Evolutionary conservation across 306 rosid genomes (phyloP), one percentile per base, ranked within the genome.

Genomic region (Corylus avellana): DNA sequence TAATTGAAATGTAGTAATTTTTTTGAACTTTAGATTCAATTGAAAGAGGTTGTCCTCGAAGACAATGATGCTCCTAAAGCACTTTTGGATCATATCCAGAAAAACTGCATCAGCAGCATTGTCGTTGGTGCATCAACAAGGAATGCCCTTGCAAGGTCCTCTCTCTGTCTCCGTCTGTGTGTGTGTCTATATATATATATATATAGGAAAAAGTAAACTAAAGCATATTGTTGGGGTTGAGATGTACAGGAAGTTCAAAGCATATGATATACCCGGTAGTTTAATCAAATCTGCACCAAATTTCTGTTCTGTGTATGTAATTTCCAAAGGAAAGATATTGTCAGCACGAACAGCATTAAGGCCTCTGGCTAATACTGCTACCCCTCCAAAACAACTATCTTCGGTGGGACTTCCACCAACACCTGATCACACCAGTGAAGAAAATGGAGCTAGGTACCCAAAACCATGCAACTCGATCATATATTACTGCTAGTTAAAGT

Each of bases 261-360:
- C 86, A 49, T 54, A 70, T 73, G 98, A 93, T 78, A 78, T 87
- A 61, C 88, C 96, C 16, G 70, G 85, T 37, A 70, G 87, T 72
- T 14, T 96, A 57, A 77, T 85, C 48, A 96, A 89, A 80, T 68
- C 85, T 67, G 97, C 89, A 62, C 98, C 99, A 5, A 94, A 88
- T 42, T 93, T 84, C 85, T 85, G 96, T 50, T 86, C 88, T 17
- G 99, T 96, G 7, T 91, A 90, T 51, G 85, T 96, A 22, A 90
- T 96, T 78, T 91, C 95, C 0, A 96, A 96, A 75, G 92, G 93
- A 87, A 96, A 96, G 92, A 75, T 89, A 82, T 64, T 89, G 32
- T 80, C 91, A 8, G 85, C 89, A 47, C 80, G 92, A 79, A 78
- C 92, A n/a, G 97, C 99, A 0, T 78, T 67, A 22, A 89, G 98